Conservation (phyloP, 73 alveolate genomes). For the Tetrahymena thermophila region DNA sequence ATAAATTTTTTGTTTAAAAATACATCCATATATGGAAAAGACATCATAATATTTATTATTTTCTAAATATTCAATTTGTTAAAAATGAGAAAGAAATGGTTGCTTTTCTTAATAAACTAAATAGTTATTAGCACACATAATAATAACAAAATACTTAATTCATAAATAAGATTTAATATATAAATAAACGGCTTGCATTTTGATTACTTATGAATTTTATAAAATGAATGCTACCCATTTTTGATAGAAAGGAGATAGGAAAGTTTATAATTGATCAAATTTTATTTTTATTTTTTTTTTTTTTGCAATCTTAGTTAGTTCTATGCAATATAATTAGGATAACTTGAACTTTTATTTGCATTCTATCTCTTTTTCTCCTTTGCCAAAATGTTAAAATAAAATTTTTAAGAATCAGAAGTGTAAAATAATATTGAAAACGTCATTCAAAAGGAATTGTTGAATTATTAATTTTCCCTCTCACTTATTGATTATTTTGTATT, state of each 20-base stretch:
- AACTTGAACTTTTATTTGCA: background rate
- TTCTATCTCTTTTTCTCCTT: background rate
- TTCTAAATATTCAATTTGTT: no score
- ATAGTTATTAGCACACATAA: no score
- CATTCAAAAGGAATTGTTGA: background rate
- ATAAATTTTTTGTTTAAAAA: no score
- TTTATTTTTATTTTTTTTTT: background rate
- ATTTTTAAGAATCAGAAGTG: background rate
- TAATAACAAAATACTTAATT: no score
- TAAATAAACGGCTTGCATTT: no score
- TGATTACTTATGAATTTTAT: no score
- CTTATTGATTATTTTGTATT: background rate
- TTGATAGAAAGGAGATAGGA: background rate
- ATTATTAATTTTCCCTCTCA: background rate
- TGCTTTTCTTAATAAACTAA: background rate
- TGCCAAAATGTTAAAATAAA: background rate
- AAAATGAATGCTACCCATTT: background rate
- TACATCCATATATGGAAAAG: background rate
- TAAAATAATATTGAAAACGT: background rate
- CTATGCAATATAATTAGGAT: background rate
- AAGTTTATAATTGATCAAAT: background rate
- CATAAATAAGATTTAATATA: no score
- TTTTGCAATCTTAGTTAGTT: background rate
- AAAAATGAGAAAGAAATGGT: background rate
- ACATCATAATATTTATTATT: background rate